Evolutionary conservation across 495 filamentous ascomycete species (phyloP).

Genomic region (Tuber brumale): DNA sequence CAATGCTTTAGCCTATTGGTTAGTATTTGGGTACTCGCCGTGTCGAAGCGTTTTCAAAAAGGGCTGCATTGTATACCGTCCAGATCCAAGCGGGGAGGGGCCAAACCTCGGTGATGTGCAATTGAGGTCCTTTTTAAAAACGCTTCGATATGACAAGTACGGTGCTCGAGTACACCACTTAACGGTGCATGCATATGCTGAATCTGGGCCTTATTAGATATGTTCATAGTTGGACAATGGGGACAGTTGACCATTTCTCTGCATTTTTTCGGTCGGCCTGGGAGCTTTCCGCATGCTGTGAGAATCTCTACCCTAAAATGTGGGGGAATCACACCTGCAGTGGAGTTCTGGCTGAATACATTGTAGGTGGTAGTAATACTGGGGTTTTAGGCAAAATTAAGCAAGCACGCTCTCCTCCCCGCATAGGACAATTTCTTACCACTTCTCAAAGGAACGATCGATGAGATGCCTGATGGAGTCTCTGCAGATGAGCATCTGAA

Average conservation of each 20-base stretch:
- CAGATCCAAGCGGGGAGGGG: no score
- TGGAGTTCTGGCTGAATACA: background rate
- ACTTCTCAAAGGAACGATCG: background rate
- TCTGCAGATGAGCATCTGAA: background rate
- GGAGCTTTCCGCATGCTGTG: background rate
- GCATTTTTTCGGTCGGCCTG: background rate
- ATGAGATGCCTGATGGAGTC: background rate
- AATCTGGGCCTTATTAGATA: background rate
- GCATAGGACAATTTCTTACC: background rate
- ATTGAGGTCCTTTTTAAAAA: no score
- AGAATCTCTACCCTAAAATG: background rate
- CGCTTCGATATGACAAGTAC: no score
- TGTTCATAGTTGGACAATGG: background rate
- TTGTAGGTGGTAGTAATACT: background rate
- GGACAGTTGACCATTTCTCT: background rate
- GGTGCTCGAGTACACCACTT: background rate
- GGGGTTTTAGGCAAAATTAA: background rate
- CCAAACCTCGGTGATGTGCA: no score
- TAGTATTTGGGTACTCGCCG: background rate
- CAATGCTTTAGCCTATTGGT: background rate
- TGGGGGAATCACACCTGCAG: background rate
- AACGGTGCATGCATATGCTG: background rate
- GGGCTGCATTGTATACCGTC: no score
- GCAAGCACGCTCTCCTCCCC: background rate
- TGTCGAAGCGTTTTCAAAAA: no score